Evolutionary conservation across 2,329 filamentous ascomycete genomes (phyloP).

Genomic region (Aureobasidium lini): DNA sequence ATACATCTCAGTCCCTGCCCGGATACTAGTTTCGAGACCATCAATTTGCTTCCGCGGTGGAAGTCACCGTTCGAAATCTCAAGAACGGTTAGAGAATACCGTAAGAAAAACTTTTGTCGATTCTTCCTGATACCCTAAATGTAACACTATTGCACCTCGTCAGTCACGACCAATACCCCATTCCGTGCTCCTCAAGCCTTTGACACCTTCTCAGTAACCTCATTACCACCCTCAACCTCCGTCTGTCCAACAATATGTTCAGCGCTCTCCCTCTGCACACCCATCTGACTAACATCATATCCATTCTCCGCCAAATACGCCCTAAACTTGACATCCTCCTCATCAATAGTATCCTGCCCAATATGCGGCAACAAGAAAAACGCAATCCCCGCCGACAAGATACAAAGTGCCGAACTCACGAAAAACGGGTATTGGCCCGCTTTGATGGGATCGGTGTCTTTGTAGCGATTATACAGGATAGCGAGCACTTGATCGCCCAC

Average conservation of each 20-base stretch:
- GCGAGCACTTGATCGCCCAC: slow-evolving; percentile 79
- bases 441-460: slow-evolving; percentile 45
- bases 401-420: slow-evolving; percentile 68
- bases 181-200: background rate
- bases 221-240: background rate
- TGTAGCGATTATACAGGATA: slow-evolving; percentile 54
- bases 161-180: too few relatives aligned
- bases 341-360: slow-evolving; percentile 72
- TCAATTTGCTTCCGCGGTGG: too few relatives aligned
- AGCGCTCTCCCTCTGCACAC: slow-evolving; percentile 14
- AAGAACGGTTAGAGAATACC: too few relatives aligned
- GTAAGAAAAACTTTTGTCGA: too few relatives aligned
- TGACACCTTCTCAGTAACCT: background rate
- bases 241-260: slow-evolving; percentile 13
- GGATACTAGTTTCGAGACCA: too few relatives aligned
- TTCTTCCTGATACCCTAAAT: too few relatives aligned
- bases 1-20: too few relatives aligned
- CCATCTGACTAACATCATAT: slow-evolving; percentile 53
- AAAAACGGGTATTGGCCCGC: slow-evolving; percentile 81
- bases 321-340: slow-evolving; percentile 70
- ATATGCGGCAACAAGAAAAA: slow-evolving; percentile 67
- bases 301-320: slow-evolving; percentile 65
- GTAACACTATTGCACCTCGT: too few relatives aligned
- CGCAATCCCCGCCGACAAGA: slow-evolving; percentile 63
- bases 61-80: too few relatives aligned